These are phyloP conservation scores for Cadophora sp. DNA, from an alignment of 2,329 filamentous ascomycete species.

Conservation along the genomic window DNA sequence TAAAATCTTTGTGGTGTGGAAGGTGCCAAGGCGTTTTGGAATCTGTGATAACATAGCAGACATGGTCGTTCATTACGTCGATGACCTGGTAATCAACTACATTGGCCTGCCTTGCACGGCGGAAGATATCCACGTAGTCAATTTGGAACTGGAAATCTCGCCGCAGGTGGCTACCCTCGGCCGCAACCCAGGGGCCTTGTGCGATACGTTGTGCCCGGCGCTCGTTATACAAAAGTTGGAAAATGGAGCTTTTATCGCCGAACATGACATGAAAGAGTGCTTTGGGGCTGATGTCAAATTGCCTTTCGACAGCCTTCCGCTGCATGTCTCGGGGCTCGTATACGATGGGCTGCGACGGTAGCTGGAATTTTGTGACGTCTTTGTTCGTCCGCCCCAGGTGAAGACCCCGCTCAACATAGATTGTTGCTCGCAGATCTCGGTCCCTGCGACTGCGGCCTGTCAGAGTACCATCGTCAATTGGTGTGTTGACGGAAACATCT, in stretches of 20 bases:
- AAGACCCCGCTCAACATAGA: slow-evolving; percentile 68
- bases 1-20: slow-evolving; percentile 80
- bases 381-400: slow-evolving; percentile 50
- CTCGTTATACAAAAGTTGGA: slow-evolving; percentile 89
- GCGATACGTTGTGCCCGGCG: slow-evolving; percentile 79
- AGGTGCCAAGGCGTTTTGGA: slow-evolving; percentile 72
- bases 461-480: slow-evolving; percentile 64
- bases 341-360: slow-evolving; percentile 80
- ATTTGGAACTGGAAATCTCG: slow-evolving; percentile 85
- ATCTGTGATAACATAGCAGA: slow-evolving; percentile 69
- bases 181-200: slow-evolving; percentile 82
- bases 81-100: slow-evolving; percentile 87
- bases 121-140: slow-evolving; percentile 69
- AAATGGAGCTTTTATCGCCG: slow-evolving; percentile 94
- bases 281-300: slow-evolving; percentile 92
- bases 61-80: slow-evolving; percentile 80
- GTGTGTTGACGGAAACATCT: slow-evolving; percentile 69
- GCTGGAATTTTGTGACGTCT: slow-evolving; percentile 69
- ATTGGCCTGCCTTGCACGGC: slow-evolving; percentile 63
- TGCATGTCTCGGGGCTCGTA: slow-evolving; percentile 87
- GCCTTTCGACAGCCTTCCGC: slow-evolving; percentile 74
- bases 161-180: slow-evolving; percentile 73
- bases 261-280: slow-evolving; percentile 96
- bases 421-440: slow-evolving; percentile 60
- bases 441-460: slow-evolving; percentile 49